A percentile compares a stretch with the other conserved stretches of the same genome.
Evolutionary conservation across 1,284 basidiomycete genomes (phyloP).

Genomic region (Papiliotrema laurentii): DNA sequence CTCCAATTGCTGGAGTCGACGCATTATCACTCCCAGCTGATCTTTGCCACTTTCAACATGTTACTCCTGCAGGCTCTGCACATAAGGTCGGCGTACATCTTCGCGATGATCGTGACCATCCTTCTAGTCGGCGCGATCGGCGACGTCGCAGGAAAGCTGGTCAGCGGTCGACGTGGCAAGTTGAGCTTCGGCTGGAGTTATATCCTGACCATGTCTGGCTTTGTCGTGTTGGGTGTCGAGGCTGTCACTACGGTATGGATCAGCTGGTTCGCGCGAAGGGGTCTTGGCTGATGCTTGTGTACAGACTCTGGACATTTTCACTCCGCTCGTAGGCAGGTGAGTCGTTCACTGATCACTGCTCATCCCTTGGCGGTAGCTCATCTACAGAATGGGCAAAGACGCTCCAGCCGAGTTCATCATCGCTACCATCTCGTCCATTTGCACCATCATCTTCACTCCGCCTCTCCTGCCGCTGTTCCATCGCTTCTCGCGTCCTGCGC

Average conservation of each 20-base stretch:
- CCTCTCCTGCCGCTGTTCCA: slow-evolving; percentile 62
- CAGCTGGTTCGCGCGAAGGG: neutral
- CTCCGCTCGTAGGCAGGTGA: slow-evolving; percentile 68
- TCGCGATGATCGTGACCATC: slow-evolving; percentile 28
- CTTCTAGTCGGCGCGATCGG: slow-evolving; percentile 28
- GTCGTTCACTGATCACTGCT: slow-evolving; percentile 11
- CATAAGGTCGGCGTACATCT: slow-evolving; percentile 49
- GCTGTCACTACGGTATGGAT: slow-evolving; percentile 59
- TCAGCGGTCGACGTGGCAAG: neutral
- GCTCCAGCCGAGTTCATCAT: slow-evolving; percentile 87
- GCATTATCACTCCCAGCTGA: slow-evolving; percentile 59
- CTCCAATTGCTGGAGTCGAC: slow-evolving; percentile 55
- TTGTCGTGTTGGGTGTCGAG: slow-evolving; percentile 66
- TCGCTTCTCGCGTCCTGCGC: slow-evolving; percentile 58
- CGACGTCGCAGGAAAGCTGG: slow-evolving; percentile 8
- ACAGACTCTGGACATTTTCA: slow-evolving; percentile 71
- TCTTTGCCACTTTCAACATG: slow-evolving; percentile 55
- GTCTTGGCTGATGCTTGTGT: neutral
- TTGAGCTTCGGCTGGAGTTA: slow-evolving; percentile 54
- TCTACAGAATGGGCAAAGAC: slow-evolving; percentile 34
- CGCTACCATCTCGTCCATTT: slow-evolving; percentile 64
- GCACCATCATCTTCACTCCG: slow-evolving; percentile 60
- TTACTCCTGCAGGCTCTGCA: slow-evolving; percentile 52
- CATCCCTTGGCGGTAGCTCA: no score
- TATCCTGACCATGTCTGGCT: slow-evolving; percentile 59